These are phyloP conservation scores for Fraxinus ornus DNA, from an alignment of 305 asterid species.

Conservation along the genomic window DNA sequence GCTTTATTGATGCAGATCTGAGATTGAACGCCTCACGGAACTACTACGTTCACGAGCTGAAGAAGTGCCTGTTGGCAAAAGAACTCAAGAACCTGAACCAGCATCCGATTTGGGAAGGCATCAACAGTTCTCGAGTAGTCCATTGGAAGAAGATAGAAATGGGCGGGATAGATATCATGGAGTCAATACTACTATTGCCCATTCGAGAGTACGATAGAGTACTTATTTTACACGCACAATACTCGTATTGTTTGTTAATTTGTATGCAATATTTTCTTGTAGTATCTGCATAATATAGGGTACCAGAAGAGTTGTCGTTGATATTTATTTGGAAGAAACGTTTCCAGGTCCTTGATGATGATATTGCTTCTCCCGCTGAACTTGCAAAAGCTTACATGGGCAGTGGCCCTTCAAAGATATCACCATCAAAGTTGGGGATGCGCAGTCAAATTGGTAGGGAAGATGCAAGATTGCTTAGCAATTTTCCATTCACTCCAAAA, in stretches of 20 bases:
- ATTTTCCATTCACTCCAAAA: constrained; percentile 39
- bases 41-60: constrained; percentile 69
- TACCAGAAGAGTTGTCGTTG: constrained; percentile 16
- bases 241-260: constrained; percentile 10
- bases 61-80: constrained; percentile 34
- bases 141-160: constrained; percentile 36
- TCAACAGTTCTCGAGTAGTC: constrained; percentile 30
- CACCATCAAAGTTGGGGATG: constrained; percentile 58
- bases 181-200: constrained; percentile 31
- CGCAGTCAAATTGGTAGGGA: constrained; percentile 50
- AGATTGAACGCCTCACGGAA: constrained; percentile 66
- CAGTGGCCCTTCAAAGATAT: constrained; percentile 55
- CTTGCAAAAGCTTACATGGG: constrained; percentile 91
- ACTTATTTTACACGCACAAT: background rate
- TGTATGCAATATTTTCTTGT: background rate
- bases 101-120: constrained; percentile 41
- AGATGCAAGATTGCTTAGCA: constrained; percentile 37
- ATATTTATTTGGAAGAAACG: constrained; percentile 21
- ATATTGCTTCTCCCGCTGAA: constrained; percentile 76
- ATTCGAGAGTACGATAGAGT: constrained; percentile 45
- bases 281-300: background rate
- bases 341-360: constrained; percentile 59
- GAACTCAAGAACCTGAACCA: constrained; percentile 28
- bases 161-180: constrained; percentile 36
- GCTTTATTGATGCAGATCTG: constrained; percentile 56